Evolutionary conservation across 2,329 filamentous ascomycete species (phyloP), one percentile per base, ranked within the genome.

Genomic region (Zymoseptoria pseudotritici): DNA sequence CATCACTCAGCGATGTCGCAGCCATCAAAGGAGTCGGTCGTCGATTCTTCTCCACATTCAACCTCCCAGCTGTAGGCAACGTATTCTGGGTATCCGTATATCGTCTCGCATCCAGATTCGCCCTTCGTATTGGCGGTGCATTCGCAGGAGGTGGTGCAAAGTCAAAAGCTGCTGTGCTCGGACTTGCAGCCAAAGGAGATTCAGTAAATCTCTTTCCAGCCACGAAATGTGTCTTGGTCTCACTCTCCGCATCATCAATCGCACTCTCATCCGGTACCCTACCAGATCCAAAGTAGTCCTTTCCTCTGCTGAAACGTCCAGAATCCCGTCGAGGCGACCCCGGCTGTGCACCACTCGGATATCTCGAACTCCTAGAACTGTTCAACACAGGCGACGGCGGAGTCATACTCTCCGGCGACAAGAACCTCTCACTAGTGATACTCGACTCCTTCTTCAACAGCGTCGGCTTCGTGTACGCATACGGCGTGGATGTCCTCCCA

Each of bases 401-500:
- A 26, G 77, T 77, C 50, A 78, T 71, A 4, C 76, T 67, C 62
- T 82, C 80, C 24, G 80, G 80, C 7, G 81, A 80, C 19, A 81
- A 71, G 55, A 77, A 75, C 26, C 72, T 77, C 29, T 78, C 78
- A 24, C 69, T 72, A 46, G 54, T 24, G 24, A 74, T 73, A 50
- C 74, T 73, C 1, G 70, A 69, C 4, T 71, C 62, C 24, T 68
- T 58, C 58, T 67, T 49, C 58, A 69, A 58, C 70, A 68, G 73
- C 42, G 73, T 53, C 2, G 50, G 67, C 55, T 73, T 76, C 7
- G 74, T 75, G 62, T 73, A 79, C 1, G 77, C 72, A 65, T 80
- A 81, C 1, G 78, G 78, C 8, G 77, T 78, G 8, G 77, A 74
- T 17, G 74, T 73, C 50, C 79, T 72, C 55, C 72, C 71, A 2